These are phyloP conservation scores for Candida morakotiae DNA, from an alignment of 805 yeast genomes.

Conservation along the genomic window DNA sequence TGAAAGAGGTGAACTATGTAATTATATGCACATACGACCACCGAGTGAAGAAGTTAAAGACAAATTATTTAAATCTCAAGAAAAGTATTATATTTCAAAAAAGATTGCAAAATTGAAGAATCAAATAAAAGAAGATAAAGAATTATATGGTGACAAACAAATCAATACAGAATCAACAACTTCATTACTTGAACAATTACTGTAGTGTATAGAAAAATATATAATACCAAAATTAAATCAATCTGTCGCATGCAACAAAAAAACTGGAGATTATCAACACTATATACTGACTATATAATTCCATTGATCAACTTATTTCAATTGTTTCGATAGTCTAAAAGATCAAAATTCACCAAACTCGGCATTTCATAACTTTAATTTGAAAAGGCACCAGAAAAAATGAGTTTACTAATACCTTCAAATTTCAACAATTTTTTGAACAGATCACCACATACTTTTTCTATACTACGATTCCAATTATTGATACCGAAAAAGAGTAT, in stretches of 20 bases:
- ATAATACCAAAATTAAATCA: too few species aligned
- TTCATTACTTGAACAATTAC: conserved; percentile 1
- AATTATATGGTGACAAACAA: neutral
- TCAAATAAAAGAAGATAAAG: conserved; percentile 1
- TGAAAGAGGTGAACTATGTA: conserved; percentile 78
- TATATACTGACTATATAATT: too few species aligned
- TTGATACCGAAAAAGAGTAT: neutral
- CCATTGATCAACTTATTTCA: too few species aligned
- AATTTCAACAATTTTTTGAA: neutral
- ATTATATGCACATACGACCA: conserved; percentile 73
- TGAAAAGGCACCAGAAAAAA: too few species aligned
- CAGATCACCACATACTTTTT: neutral
- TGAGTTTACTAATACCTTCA: neutral
- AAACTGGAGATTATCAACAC: neutral
- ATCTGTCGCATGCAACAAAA: neutral
- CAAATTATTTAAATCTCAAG: conserved; percentile 38
- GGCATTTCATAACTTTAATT: too few species aligned
- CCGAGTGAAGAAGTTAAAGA: conserved; percentile 45
- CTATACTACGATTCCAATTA: neutral
- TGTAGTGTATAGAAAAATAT: too few species aligned
- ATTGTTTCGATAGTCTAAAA: too few species aligned
- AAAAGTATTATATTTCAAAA: conserved; percentile 20
- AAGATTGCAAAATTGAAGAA: conserved; percentile 12
- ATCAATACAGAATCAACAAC: conserved; percentile 4
- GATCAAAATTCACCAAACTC: too few species aligned